Percentiles rank a stretch among this genome's conserved stretches.
Evolutionary conservation across 208 protist species (phyloP).

Genomic region (Borovskyia barvae): DNA sequence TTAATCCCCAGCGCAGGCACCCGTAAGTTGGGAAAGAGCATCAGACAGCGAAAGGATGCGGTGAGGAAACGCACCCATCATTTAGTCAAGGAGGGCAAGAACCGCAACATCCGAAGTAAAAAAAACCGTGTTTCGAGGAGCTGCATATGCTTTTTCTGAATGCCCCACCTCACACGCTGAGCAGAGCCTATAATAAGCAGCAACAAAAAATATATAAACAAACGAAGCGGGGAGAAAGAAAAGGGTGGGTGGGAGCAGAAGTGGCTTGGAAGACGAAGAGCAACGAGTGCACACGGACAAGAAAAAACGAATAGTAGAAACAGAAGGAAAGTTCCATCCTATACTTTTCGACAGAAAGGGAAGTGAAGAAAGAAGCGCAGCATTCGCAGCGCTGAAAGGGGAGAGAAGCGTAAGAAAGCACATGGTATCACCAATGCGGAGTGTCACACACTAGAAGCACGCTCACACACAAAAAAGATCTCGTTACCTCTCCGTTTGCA

Average conservation of each 20-base stretch:
- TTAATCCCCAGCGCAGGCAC: no score
- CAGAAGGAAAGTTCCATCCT: neutral
- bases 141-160: neutral
- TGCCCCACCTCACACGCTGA: no score
- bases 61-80: no score
- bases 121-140: neutral
- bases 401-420: neutral
- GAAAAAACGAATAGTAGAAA: constrained; percentile 12
- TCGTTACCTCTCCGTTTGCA: neutral
- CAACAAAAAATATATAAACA: neutral
- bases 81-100: no score
- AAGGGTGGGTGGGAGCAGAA: constrained; percentile 1
- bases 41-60: no score
- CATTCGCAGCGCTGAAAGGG: neutral
- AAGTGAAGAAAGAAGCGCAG: neutral
- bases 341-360: neutral
- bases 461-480: neutral
- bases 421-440: neutral
- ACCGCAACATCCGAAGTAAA: no score
- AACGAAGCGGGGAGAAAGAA: neutral
- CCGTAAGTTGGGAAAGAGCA: no score
- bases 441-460: neutral
- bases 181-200: neutral
- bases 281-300: constrained; percentile 3
- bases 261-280: constrained; percentile 15